phyloP scores from a whole-genome alignment of 2,329 filamentous ascomycete species.

The Dothistroma pini region DNA sequence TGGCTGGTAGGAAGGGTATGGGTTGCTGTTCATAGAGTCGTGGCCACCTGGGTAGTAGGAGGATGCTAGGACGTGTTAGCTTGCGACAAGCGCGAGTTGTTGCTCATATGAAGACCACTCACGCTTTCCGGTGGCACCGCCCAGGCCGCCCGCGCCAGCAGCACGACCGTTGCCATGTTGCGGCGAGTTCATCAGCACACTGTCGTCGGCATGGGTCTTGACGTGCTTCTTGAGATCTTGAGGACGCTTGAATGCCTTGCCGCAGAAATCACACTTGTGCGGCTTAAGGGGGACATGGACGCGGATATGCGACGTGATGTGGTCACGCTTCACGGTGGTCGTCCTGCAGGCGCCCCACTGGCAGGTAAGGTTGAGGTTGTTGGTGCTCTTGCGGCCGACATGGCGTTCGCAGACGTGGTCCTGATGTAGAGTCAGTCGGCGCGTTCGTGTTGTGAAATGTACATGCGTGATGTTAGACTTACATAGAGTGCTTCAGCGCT shows the following conservation, averaged over 20 bases:
- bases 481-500: conserved; percentile 62
- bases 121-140: conserved; percentile 39
- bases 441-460: conserved; percentile 9
- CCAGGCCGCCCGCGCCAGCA: conserved; percentile 28
- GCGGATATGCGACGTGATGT: conserved; percentile 98
- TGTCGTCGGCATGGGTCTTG: conserved; percentile 97
- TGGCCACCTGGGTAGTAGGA: conserved; percentile 33
- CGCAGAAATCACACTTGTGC: conserved; percentile 98
- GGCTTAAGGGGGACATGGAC: conserved; percentile 99
- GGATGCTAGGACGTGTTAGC: conserved; percentile 23
- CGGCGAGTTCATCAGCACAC: conserved; percentile 65
- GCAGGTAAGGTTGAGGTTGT: conserved; percentile 96
- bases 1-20: conserved; percentile 33
- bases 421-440: conserved; percentile 45
- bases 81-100: background rate
- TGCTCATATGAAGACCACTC: conserved; percentile 36
- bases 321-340: conserved; percentile 96
- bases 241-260: conserved; percentile 97
- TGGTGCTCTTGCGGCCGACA: conserved; percentile 97
- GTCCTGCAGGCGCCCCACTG: conserved; percentile 96
- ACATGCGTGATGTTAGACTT: conserved; percentile 32
- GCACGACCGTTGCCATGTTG: conserved; percentile 44
- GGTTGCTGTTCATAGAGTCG: conserved; percentile 30
- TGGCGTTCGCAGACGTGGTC: conserved; percentile 98
- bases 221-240: conserved; percentile 99